phyloP scores from a whole-genome alignment of 23 red algal genomes.

The Cyanidium caldarium region DNA sequence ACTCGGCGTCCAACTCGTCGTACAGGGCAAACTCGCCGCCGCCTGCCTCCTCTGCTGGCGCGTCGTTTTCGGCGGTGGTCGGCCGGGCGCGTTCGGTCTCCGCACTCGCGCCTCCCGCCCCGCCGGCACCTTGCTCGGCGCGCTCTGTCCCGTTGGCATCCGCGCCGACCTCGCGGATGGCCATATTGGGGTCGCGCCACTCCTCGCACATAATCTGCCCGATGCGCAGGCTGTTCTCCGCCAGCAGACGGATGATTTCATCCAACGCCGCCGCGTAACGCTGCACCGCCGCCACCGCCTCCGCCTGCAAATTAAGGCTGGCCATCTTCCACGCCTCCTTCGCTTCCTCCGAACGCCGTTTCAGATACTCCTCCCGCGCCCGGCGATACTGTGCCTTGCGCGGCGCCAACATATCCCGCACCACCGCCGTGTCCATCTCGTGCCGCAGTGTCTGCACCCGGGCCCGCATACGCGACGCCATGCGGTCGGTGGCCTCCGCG shows the following conservation, averaged over 20 bases:
- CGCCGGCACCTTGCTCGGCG: not conserved
- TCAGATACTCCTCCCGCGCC: not conserved
- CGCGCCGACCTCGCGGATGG: not conserved
- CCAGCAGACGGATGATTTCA: not conserved
- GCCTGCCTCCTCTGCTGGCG: not conserved
- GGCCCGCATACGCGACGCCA: not conserved
- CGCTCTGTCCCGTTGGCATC: not conserved
- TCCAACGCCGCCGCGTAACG: not conserved
- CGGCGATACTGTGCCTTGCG: constrained; percentile 1
- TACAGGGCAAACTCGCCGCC: not conserved
- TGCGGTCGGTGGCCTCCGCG: not conserved
- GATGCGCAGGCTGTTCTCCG: not conserved
- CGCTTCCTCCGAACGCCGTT: not conserved
- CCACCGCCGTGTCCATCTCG: not conserved
- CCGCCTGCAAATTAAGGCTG: not conserved
- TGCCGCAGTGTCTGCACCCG: not conserved
- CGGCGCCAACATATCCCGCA: not conserved
- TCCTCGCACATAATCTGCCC: not conserved
- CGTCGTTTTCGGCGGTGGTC: not conserved
- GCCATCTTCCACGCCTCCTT: not conserved
- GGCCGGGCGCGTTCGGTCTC: not conserved
- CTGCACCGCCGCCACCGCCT: not conserved
- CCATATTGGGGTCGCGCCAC: not conserved
- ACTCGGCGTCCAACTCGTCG: not conserved
- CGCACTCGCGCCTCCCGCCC: not conserved